Evolutionary conservation across 2,329 filamentous ascomycete genomes (phyloP).

Genomic region (Aspergillus brasiliensis): DNA sequence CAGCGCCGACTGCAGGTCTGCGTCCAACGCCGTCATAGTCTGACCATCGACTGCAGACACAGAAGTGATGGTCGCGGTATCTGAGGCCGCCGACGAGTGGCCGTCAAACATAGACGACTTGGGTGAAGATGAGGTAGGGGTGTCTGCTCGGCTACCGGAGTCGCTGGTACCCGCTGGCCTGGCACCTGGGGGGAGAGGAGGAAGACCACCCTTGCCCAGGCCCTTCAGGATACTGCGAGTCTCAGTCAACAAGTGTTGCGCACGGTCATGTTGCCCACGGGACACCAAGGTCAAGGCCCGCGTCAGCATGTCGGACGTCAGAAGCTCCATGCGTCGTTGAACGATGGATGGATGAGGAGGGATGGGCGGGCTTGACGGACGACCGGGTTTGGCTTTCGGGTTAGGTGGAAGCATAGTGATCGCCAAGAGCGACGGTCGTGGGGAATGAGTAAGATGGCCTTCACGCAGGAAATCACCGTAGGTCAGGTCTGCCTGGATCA

Average conservation of each 20-base stretch:
- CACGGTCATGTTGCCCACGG: conserved; percentile 88
- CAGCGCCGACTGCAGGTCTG: conserved; percentile 83
- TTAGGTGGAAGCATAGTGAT: conserved; percentile 86
- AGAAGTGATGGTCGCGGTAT: conserved; percentile 53
- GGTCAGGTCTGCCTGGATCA: conserved; percentile 90
- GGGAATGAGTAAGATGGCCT: conserved; percentile 79
- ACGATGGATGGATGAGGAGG: conserved; percentile 94
- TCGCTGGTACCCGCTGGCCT: conserved; percentile 51
- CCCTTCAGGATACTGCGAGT: conserved; percentile 95
- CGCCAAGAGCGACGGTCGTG: conserved; percentile 84
- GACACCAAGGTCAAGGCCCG: conserved; percentile 87
- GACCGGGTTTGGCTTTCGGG: conserved; percentile 60
- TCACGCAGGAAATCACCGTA: conserved; percentile 94
- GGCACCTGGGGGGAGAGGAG: conserved; percentile 70
- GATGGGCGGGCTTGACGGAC: conserved; percentile 71
- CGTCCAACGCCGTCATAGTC: conserved; percentile 83
- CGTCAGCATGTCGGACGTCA: conserved; percentile 97
- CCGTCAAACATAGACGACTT: conserved; percentile 39
- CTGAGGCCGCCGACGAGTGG: conserved; percentile 38
- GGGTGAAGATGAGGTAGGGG: conserved; percentile 42
- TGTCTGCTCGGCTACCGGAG: conserved; percentile 41
- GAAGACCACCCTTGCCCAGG: conserved; percentile 89
- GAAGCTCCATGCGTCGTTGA: conserved; percentile 92
- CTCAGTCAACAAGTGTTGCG: conserved; percentile 87
- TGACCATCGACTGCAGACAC: conserved; percentile 76